These are phyloP conservation scores for Penicillium lagena DNA, from an alignment of 495 filamentous ascomycete genomes.

Conservation along the genomic window DNA sequence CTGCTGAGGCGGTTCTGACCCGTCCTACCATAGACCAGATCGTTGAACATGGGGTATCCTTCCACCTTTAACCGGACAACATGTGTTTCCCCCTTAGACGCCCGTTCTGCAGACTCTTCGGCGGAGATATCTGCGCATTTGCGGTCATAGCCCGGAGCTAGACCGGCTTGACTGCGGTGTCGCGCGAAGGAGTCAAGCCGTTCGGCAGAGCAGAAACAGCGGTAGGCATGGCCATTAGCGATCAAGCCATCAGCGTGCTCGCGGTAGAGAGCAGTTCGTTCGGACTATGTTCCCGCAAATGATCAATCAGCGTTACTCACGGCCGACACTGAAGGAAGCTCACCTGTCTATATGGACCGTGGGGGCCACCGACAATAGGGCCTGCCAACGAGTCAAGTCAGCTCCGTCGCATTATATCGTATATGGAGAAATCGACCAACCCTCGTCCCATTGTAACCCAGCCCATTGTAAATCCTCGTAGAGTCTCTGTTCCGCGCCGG, in stretches of 20 bases:
- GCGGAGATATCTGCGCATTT: slow-evolving; percentile 60
- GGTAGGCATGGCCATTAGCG: slow-evolving; percentile 67
- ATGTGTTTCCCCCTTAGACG: slow-evolving; percentile 60
- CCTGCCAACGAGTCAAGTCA: slow-evolving; percentile 39
- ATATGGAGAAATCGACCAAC: slow-evolving; percentile 20
- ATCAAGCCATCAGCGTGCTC: slow-evolving; percentile 67
- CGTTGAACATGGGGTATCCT: slow-evolving; percentile 53
- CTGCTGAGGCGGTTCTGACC: slow-evolving; percentile 40
- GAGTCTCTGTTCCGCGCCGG: slow-evolving; percentile 68
- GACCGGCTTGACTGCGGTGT: slow-evolving; percentile 50
- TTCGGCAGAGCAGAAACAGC: slow-evolving; percentile 83
- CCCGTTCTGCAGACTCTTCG: slow-evolving; percentile 63
- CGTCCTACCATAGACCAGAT: slow-evolving; percentile 70
- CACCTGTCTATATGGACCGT: slow-evolving; percentile 85
- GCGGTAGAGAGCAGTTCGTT: slow-evolving; percentile 68
- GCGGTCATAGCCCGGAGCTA: slow-evolving; percentile 68
- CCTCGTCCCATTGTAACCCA: slow-evolving; percentile 92
- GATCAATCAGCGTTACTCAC: slow-evolving; percentile 1
- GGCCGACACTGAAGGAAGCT: neutral
- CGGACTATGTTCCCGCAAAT: slow-evolving; percentile 50
- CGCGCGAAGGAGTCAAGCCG: slow-evolving; percentile 58
- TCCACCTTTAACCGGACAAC: slow-evolving; percentile 69
- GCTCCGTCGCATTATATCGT: neutral
- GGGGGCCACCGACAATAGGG: slow-evolving; percentile 69
- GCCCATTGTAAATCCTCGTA: slow-evolving; percentile 81